Percentiles rank a stretch among this genome's conserved stretches.
phyloP scores from a whole-genome alignment of 2,329 filamentous ascomycete genomes.

The Boeremia lycopersici region DNA sequence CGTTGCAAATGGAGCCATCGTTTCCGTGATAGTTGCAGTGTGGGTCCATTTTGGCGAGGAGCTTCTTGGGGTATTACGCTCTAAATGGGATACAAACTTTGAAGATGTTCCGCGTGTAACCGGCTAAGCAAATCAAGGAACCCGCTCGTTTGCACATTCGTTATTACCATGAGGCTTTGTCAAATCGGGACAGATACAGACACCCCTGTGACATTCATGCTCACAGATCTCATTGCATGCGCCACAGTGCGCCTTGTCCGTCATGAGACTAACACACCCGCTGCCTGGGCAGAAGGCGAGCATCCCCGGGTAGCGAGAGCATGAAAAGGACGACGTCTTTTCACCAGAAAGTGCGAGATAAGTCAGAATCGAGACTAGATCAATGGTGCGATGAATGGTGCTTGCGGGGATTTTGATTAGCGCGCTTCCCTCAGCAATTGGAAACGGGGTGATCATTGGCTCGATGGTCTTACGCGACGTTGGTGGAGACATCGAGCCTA shows the following conservation, averaged over 20 bases:
- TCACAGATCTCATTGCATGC: conserved; percentile 3
- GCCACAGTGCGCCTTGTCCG: conserved; percentile 4
- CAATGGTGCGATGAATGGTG: background rate
- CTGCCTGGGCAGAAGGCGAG: conserved; percentile 6
- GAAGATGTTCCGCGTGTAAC: background rate
- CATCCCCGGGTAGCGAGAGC: background rate
- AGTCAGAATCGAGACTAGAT: background rate
- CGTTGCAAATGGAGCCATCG: background rate
- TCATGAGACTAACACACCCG: conserved; percentile 2
- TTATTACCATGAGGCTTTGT: background rate
- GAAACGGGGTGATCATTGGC: background rate
- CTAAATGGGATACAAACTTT: background rate
- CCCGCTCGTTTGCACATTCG: background rate
- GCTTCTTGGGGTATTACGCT: background rate
- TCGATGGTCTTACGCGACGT: background rate
- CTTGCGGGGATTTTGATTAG: background rate
- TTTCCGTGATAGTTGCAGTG: background rate
- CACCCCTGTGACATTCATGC: background rate
- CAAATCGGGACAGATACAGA: conserved; percentile 1
- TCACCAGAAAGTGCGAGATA: background rate
- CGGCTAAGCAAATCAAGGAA: background rate
- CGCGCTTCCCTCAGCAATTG: background rate
- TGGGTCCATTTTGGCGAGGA: background rate
- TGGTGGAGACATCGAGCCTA: background rate
- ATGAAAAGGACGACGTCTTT: background rate